These are phyloP conservation scores for Arthrobotrys entomopaga DNA, from an alignment of 2,329 filamentous ascomycete genomes.

Conservation along the genomic window DNA sequence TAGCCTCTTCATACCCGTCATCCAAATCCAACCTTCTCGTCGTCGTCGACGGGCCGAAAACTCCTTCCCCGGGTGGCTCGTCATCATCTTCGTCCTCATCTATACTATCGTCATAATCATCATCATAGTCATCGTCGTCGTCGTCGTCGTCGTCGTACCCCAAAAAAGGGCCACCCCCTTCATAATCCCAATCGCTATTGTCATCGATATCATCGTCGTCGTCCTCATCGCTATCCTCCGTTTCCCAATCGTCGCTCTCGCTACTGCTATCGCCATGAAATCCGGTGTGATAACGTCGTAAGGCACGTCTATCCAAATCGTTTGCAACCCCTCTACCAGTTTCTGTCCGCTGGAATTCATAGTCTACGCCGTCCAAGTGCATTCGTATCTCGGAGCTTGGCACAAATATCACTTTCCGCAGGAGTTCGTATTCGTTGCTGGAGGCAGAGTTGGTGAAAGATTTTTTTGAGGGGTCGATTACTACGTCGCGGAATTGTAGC, in stretches of 20 bases:
- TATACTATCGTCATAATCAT: slow-evolving; percentile 31
- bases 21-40: too few species aligned
- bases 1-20: too few species aligned
- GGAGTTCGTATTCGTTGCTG: slow-evolving; percentile 36
- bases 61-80: too few species aligned
- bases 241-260: slow-evolving; percentile 40
- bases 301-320: slow-evolving; percentile 15
- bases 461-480: slow-evolving; percentile 19
- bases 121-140: slow-evolving; percentile 29
- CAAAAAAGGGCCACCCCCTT: slow-evolving; percentile 7
- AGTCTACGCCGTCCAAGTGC: slow-evolving; percentile 53
- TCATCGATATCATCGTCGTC: slow-evolving; percentile 48
- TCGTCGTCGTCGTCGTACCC: slow-evolving; percentile 42
- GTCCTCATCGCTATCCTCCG: slow-evolving; percentile 37
- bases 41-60: too few species aligned
- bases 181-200: slow-evolving; percentile 35
- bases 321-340: background rate
- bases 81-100: background rate
- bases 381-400: slow-evolving; percentile 55
- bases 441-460: slow-evolving; percentile 30
- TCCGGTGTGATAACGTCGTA: slow-evolving; percentile 38
- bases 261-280: slow-evolving; percentile 19
- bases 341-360: slow-evolving; percentile 27
- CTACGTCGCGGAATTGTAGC: slow-evolving; percentile 57
- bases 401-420: slow-evolving; percentile 52